Evolutionary conservation across 2,329 filamentous ascomycete genomes (phyloP).

Genomic region (Penicillium hordei): DNA sequence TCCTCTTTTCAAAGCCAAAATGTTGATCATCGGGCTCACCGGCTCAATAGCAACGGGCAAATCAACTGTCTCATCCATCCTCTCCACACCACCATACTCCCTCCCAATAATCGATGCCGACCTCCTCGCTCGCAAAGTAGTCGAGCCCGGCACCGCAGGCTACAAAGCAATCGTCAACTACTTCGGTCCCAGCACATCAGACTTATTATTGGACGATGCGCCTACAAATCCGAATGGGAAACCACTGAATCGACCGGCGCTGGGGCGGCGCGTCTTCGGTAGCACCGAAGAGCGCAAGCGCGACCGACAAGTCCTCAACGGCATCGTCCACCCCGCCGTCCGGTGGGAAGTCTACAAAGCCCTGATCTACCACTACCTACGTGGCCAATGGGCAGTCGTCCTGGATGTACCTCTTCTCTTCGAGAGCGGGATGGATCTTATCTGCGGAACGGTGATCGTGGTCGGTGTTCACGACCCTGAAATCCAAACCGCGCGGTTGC

Average conservation of each 20-base stretch:
- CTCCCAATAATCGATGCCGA: constrained; percentile 94
- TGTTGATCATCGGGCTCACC: constrained; percentile 94
- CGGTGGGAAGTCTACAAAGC: constrained; percentile 75
- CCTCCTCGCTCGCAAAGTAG: constrained; percentile 84
- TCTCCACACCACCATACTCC: constrained; percentile 75
- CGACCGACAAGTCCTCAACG: constrained; percentile 77
- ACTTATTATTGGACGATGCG: constrained; percentile 67
- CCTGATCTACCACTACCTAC: constrained; percentile 70
- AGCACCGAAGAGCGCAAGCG: constrained; percentile 65
- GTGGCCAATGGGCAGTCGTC: constrained; percentile 82
- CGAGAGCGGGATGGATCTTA: constrained; percentile 78
- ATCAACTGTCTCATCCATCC: constrained; percentile 85
- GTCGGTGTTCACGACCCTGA: constrained; percentile 78
- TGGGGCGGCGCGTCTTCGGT: constrained; percentile 86
- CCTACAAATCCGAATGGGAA: constrained; percentile 36
- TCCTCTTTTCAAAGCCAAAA: constrained; percentile 39
- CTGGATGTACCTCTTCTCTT: constrained; percentile 91
- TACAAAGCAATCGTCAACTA: constrained; percentile 79
- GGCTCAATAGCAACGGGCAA: constrained; percentile 98
- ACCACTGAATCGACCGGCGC: constrained; percentile 79
- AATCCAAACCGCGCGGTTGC: constrained; percentile 78
- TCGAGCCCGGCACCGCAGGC: constrained; percentile 83
- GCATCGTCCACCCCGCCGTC: constrained; percentile 91
- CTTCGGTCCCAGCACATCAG: constrained; percentile 80
- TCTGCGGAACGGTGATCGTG: constrained; percentile 83